A percentile compares a stretch with the other conserved stretches of the same genome.
Evolutionary conservation across 257 asterid genomes (phyloP).

Genomic region (Solanum tarijense): DNA sequence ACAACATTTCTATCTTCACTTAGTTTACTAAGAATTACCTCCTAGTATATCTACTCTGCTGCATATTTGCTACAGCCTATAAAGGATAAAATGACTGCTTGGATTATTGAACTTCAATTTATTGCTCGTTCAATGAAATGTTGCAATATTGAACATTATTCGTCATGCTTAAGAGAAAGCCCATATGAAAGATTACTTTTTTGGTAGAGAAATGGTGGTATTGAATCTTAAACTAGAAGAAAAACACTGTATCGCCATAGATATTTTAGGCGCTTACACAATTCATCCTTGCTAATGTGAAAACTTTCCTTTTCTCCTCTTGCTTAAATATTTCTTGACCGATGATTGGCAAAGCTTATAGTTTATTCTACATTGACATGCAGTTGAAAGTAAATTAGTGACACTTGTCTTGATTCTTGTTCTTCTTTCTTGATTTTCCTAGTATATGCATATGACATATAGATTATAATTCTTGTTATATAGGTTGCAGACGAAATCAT

Average conservation of each 20-base stretch:
- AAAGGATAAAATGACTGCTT: background rate
- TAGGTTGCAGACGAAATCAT: constrained; percentile 16
- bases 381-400: background rate
- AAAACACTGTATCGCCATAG: background rate
- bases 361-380: background rate
- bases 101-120: background rate
- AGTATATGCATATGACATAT: background rate
- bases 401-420: background rate
- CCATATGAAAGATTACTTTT: background rate
- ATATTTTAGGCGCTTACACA: background rate
- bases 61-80: background rate
- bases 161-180: background rate
- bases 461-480: background rate
- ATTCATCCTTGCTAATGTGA: background rate
- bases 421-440: background rate
- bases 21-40: background rate
- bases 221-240: background rate
- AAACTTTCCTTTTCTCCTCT: background rate
- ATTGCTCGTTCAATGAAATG: background rate
- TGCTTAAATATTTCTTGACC: background rate
- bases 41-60: background rate
- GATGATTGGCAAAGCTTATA: background rate
- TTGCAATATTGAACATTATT: background rate
- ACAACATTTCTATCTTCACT: background rate
- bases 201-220: background rate